Conservation (phyloP, 2,329 filamentous ascomycete species). For the Pyricularia pennisetigena region DNA sequence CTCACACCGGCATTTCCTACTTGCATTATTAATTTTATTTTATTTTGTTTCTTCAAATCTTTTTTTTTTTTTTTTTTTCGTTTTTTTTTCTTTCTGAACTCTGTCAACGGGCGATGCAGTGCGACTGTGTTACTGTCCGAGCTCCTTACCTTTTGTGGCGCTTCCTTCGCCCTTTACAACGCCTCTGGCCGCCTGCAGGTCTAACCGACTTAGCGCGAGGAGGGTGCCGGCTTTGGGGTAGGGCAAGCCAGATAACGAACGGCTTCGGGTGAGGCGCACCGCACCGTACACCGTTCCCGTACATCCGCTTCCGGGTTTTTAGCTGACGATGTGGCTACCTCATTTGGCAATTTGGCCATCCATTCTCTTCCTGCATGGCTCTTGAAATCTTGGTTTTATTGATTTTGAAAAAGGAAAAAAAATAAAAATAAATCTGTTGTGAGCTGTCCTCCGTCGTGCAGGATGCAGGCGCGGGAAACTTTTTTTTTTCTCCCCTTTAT, state of each 20-base stretch:
- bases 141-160: background rate
- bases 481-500: background rate
- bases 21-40: background rate
- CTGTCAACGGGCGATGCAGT: background rate
- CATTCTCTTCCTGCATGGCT: background rate
- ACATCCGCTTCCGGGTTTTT: background rate
- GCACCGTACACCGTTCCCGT: background rate
- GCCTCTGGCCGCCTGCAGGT: background rate
- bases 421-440: background rate
- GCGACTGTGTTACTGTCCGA: background rate
- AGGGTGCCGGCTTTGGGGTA: background rate
- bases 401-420: background rate
- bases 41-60: too few species aligned
- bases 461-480: background rate
- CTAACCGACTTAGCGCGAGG: background rate
- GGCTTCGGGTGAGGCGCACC: background rate
- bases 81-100: background rate
- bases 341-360: background rate
- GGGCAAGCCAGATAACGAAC: background rate
- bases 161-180: background rate
- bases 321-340: background rate
- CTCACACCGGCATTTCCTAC: background rate
- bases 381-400: background rate
- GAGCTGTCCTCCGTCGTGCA: background rate
- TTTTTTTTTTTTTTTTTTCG: too few species aligned